Percentiles rank a stretch among this genome's conserved stretches.
Conservation (phyloP, 805 yeast species). For the Pichia nanzhaoensis region DNA sequence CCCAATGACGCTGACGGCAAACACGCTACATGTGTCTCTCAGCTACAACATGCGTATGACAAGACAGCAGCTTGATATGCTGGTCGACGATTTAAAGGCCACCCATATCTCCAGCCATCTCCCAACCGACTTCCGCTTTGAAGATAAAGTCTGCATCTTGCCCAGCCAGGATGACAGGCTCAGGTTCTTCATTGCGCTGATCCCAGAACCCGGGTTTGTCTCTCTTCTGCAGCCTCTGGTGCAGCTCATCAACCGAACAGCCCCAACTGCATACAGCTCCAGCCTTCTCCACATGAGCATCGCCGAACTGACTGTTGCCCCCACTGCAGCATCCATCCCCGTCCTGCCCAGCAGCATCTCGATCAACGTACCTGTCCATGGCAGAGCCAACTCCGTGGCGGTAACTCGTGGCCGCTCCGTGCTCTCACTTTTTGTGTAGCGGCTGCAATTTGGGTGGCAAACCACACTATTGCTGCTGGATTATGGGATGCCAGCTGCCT, state of each 20-base stretch:
- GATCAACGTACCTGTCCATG: too few species aligned
- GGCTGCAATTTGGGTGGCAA: not conserved
- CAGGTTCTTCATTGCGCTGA: not conserved
- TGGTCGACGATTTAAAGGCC: not conserved
- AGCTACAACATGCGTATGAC: not conserved
- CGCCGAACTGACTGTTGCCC: not conserved
- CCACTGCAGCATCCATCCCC: too few species aligned
- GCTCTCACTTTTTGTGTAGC: too few species aligned
- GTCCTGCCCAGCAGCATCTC: too few species aligned
- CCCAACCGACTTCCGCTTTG: too few species aligned
- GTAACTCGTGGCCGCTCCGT: too few species aligned
- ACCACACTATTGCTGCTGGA: not conserved
- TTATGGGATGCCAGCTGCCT: not conserved
- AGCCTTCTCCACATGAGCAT: not conserved
- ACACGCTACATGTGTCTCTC: not conserved
- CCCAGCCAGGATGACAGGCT: not conserved
- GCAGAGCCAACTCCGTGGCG: too few species aligned
- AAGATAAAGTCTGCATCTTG: too few species aligned
- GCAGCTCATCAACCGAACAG: not conserved
- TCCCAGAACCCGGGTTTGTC: not conserved
- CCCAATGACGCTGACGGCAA: not conserved
- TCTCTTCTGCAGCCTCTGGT: not conserved
- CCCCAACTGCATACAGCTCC: not conserved
- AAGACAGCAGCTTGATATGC: not conserved
- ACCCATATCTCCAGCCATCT: too few species aligned